Evolutionary conservation across 2,329 filamentous ascomycete species (phyloP).

Genomic region (Aspergillus chevalieri): DNA sequence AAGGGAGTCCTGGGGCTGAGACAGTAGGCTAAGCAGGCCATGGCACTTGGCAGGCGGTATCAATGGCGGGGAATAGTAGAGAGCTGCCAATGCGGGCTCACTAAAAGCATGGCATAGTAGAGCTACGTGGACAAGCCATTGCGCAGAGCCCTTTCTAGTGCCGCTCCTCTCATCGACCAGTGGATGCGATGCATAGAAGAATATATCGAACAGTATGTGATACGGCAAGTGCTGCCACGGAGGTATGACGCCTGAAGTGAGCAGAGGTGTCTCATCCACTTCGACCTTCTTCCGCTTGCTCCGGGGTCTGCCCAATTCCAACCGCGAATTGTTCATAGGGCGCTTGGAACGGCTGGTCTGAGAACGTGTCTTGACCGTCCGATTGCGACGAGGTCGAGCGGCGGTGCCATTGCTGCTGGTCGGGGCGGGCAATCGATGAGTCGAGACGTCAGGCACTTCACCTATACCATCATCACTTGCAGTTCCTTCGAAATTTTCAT

Average conservation of each 20-base stretch:
- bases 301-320: conserved; percentile 16
- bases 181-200: conserved; percentile 59
- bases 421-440: conserved; percentile 7
- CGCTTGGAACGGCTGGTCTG: conserved; percentile 16
- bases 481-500: conserved; percentile 17
- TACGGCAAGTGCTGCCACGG: conserved; percentile 61
- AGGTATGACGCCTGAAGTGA: conserved; percentile 39
- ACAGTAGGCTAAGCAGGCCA: conserved; percentile 49
- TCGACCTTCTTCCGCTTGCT: conserved; percentile 22
- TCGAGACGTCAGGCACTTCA: conserved; percentile 2
- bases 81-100: conserved; percentile 65
- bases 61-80: conserved; percentile 66
- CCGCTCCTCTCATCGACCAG: conserved; percentile 39
- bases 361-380: conserved; percentile 12
- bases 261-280: conserved; percentile 7
- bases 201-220: conserved; percentile 62
- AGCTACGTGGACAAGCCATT: conserved; percentile 61
- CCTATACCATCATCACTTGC: conserved; percentile 8
- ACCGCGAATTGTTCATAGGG: conserved; percentile 6
- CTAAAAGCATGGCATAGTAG: conserved; percentile 59
- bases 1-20: conserved; percentile 45
- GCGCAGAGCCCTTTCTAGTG: conserved; percentile 20
- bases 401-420: conserved; percentile 4
- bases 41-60: conserved; percentile 47
- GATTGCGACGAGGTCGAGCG: conserved; percentile 11